phyloP scores from a whole-genome alignment of 768 basidiomycete genomes.

The Suillus plorans region DNA sequence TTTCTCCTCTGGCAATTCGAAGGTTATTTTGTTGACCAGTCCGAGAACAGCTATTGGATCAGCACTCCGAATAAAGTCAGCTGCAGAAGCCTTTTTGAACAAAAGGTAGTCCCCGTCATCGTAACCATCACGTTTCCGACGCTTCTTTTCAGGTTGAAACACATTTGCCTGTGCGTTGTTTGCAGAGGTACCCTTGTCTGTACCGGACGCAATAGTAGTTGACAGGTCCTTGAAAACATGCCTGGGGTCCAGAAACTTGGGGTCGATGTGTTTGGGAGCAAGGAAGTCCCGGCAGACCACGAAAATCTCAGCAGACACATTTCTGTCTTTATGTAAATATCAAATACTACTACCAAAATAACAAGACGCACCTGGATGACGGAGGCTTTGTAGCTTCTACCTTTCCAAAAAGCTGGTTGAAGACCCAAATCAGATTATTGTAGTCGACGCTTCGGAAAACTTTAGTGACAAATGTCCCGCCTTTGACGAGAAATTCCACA shows the following conservation, averaged over 20 bases:
- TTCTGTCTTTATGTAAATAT: constrained; percentile 46
- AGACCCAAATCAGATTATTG: constrained; percentile 98
- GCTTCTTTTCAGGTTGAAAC: constrained; percentile 96
- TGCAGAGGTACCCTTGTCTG: constrained; percentile 53
- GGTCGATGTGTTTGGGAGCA: constrained; percentile 94
- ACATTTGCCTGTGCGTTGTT: constrained; percentile 84
- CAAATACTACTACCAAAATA: background rate
- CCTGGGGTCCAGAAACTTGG: constrained; percentile 95
- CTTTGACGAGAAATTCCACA: constrained; percentile 90
- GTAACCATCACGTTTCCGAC: constrained; percentile 91
- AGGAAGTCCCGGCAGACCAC: constrained; percentile 95
- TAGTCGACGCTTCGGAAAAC: constrained; percentile 98
- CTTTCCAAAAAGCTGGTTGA: constrained; percentile 91
- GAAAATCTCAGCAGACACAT: constrained; percentile 99
- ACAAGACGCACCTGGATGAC: constrained; percentile 75
- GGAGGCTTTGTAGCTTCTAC: constrained; percentile 99
- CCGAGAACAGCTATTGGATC: constrained; percentile 86
- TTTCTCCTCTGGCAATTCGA: constrained; percentile 83
- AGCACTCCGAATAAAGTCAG: constrained; percentile 63
- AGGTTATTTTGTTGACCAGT: constrained; percentile 72
- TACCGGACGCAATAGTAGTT: constrained; percentile 40
- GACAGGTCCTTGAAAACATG: constrained; percentile 95
- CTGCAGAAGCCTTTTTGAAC: constrained; percentile 69
- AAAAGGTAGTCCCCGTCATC: constrained; percentile 92
- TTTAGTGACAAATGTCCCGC: constrained; percentile 96